Base-by-base conservation (phyloP, 805 yeast genomes). In the Candida nitratophila region DNA sequence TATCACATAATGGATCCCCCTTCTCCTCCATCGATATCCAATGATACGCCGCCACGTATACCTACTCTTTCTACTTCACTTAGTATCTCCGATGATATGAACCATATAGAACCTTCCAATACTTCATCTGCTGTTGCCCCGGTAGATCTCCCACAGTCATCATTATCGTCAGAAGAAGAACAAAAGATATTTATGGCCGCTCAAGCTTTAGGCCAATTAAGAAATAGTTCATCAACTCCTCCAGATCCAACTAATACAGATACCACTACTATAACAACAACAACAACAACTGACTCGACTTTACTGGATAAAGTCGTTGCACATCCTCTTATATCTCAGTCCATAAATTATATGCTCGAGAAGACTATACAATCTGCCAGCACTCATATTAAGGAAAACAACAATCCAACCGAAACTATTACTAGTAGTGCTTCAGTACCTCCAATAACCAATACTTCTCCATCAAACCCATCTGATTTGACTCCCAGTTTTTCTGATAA, bases 251-350 rank as follows among this genome's bases (percentile, higher is more conserved):
- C n/a, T 14, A 20, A 24, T 36, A 27, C 5, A 11, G n/a, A 10
- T 16, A 20, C 17, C 27, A 26, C n/a, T 14, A 20, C 20, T 36
- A 27, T 3, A 11, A 35, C 15, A 16, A 8, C 14, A 6, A 11
- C 7, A 6, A 24, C 9, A 11, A 5, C 37, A 16, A 29, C 16
- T 3, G 46, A 39, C 17, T 30, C 51, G 1, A 57, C 66, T 2
- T 57, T 65, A n/a, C 48, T 65, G 22, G 65, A 63, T 43, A 65
- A 63, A 46, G 63, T 65, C 30, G 60, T 66, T 3, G 55, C 68
- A 0, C 64, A 64, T 47, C 70, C 70, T 2, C 42, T 65, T 7
- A 65, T 65, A 1, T 61, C 69, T 5, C 57, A 55, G 38, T 63
- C 69, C 0, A 63, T 65, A 45, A 61, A 54, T 39, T 64, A 61